phyloP scores from a whole-genome alignment of 2,329 filamentous ascomycete genomes.

The Fusarium stilboides region DNA sequence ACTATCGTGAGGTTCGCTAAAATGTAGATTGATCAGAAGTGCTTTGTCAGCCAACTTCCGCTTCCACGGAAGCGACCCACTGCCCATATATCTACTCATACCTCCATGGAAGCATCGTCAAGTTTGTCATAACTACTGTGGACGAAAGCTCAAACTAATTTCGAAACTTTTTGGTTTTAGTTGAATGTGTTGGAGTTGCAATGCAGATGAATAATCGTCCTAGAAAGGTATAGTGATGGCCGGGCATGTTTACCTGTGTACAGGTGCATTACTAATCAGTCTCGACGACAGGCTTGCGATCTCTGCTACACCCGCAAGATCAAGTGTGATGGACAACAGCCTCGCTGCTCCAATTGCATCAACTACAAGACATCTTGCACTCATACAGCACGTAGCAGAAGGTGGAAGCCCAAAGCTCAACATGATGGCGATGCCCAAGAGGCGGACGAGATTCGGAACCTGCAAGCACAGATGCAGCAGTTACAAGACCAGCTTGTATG shows the following conservation, averaged over 20 bases:
- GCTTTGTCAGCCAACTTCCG: conserved; percentile 19
- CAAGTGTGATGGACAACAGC: conserved; percentile 16
- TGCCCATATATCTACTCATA: background rate
- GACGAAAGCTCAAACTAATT: too few species aligned
- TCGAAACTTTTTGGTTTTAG: too few species aligned
- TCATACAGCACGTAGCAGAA: conserved; percentile 1
- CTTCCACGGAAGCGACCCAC: conserved; percentile 22
- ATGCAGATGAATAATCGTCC: conserved; percentile 3
- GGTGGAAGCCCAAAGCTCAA: conserved; percentile 13
- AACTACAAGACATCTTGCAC: conserved; percentile 9
- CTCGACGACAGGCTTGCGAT: conserved; percentile 9
- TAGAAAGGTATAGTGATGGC: conserved; percentile 2
- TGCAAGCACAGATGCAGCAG: conserved; percentile 2
- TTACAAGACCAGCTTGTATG: conserved; percentile 3
- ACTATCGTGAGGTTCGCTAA: background rate
- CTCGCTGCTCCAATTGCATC: conserved; percentile 17
- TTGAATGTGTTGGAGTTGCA: too few species aligned
- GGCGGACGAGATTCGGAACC: background rate
- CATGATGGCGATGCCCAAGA: background rate
- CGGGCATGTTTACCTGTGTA: too few species aligned
- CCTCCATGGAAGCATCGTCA: conserved; percentile 1
- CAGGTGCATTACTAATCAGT: background rate
- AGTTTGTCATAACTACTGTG: too few species aligned
- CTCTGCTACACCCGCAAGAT: conserved; percentile 26
- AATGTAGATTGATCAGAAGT: background rate